Evolutionary conservation across 345 rosid genomes (phyloP), one percentile per base, ranked within the genome.

Genomic region (Geranium rotundifolium): DNA sequence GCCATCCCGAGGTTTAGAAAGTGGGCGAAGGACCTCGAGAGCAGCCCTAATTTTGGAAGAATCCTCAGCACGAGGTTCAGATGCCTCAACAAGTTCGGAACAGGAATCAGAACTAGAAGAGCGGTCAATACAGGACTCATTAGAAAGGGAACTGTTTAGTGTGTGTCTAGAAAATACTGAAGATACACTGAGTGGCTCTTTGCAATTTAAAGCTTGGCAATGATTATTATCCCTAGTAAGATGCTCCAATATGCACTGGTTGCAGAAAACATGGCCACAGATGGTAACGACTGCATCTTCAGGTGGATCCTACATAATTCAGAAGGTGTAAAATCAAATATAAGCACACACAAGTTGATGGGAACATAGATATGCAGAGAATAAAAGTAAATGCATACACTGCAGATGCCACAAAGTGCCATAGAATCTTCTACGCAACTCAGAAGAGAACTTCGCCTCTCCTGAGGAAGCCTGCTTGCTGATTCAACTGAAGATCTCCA

Each of bases 21-120:
- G 77, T 29, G 90, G 77, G 60, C 81, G 80, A 71, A 93, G 81
- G 71, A 90, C 96, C 65, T 84, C 81, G 34, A 93, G 73, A 56
- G 97, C 90, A 61, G 91, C 97, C 80, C 71, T 93, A 72, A 93
- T 90, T 81, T 93, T 93, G 66, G 97, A 86, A 67, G 97, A 93
- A 69, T 67, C 83, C 59, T 71, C 65, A 62, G 72, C 52, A 70
- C 69, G 67, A 67, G 75, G 67, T 56, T 71, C 71, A 56, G 63
- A 65, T 50, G 63, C 64, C 63, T 57, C 75, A 63, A 19, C 75
- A 71, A 54, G 39, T 66, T 75, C 76, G 61, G 86, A 69, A 64
- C 67, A 79, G 61, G 86, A 69, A 64, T 65, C 79, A 62, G 75
- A 67, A 72, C 76, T 73, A 68, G 58, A 56, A 62, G 67, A 54